phyloP scores from a whole-genome alignment of 768 basidiomycete species.

The Multifurca ochricompacta region DNA sequence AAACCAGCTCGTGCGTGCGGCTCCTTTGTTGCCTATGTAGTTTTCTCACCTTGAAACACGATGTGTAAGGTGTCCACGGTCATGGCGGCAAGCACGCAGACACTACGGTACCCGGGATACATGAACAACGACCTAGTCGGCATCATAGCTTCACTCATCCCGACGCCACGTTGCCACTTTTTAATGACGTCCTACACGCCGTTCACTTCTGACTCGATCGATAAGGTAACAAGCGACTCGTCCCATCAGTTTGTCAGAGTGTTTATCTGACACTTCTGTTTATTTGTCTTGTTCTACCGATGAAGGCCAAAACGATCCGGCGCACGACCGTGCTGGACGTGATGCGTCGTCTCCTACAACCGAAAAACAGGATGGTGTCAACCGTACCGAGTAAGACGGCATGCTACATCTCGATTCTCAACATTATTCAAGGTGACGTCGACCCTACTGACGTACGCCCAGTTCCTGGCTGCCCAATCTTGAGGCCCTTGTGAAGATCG shows the following conservation, averaged over 20 bases:
- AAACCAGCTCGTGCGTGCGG: slow-evolving; percentile 62
- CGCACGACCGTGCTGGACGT: slow-evolving; percentile 97
- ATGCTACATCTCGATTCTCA: slow-evolving; percentile 96
- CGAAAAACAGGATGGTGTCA: slow-evolving; percentile 97
- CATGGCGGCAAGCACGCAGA: slow-evolving; percentile 96
- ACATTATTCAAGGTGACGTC: slow-evolving; percentile 98
- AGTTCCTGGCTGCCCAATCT: not conserved
- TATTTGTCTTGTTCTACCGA: not conserved
- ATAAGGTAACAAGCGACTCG: slow-evolving; percentile 53
- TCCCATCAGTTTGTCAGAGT: not conserved
- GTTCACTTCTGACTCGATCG: slow-evolving; percentile 93
- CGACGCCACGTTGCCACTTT: slow-evolving; percentile 96
- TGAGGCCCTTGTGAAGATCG: not conserved
- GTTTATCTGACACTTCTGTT: not conserved
- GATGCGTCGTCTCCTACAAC: slow-evolving; percentile 94
- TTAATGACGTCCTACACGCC: slow-evolving; percentile 99
- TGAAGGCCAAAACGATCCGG: slow-evolving; percentile 86
- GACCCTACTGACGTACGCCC: slow-evolving; percentile 87
- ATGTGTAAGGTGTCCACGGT: slow-evolving; percentile 79
- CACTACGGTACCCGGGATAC: slow-evolving; percentile 93
- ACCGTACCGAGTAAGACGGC: slow-evolving; percentile 87
- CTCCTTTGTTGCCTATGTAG: not conserved
- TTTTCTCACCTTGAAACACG: not conserved
- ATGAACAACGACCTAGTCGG: slow-evolving; percentile 99
- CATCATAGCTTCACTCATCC: slow-evolving; percentile 93